Evolutionary conservation across 768 basidiomycete species (phyloP).

Genomic region (Pleurotus sapidus): DNA sequence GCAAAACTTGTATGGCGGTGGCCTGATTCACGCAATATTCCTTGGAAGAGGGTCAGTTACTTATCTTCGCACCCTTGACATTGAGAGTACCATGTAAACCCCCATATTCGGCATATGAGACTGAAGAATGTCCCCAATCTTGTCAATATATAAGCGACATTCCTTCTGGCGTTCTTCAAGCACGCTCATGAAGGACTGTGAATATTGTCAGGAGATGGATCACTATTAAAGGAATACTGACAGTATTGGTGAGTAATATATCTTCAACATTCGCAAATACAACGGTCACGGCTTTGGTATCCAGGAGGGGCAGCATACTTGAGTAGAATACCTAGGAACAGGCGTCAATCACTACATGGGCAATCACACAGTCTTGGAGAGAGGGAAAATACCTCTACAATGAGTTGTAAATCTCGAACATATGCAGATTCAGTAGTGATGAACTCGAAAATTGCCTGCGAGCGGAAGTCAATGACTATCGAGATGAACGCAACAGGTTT

Average conservation of each 20-base stretch:
- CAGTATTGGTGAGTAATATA: constrained; percentile 84
- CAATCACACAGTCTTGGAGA: neutral
- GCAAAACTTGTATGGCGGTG: constrained; percentile 72
- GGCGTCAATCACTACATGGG: constrained; percentile 5
- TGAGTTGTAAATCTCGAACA: constrained; percentile 86
- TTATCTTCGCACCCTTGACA: no score
- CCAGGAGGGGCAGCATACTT: constrained; percentile 67
- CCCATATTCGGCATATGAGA: constrained; percentile 73
- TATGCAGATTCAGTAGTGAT: constrained; percentile 90
- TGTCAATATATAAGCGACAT: constrained; percentile 88
- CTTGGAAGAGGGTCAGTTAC: constrained; percentile 29
- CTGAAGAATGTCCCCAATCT: constrained; percentile 81
- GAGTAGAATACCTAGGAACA: constrained; percentile 78
- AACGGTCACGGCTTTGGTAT: constrained; percentile 71
- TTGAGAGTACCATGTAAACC: constrained; percentile 66
- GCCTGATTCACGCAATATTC: constrained; percentile 91
- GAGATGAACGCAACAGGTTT: neutral
- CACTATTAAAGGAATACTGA: constrained; percentile 26
- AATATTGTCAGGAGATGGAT: neutral
- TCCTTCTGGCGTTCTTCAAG: constrained; percentile 91
- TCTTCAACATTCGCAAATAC: constrained; percentile 96
- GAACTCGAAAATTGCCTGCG: constrained; percentile 88
- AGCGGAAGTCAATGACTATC: neutral
- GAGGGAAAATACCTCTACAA: constrained; percentile 68
- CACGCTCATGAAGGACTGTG: constrained; percentile 77